Percentiles rank a stretch among this genome's conserved stretches.
Conservation (phyloP, 495 filamentous ascomycete genomes). For the Neurospora sp. region DNA sequence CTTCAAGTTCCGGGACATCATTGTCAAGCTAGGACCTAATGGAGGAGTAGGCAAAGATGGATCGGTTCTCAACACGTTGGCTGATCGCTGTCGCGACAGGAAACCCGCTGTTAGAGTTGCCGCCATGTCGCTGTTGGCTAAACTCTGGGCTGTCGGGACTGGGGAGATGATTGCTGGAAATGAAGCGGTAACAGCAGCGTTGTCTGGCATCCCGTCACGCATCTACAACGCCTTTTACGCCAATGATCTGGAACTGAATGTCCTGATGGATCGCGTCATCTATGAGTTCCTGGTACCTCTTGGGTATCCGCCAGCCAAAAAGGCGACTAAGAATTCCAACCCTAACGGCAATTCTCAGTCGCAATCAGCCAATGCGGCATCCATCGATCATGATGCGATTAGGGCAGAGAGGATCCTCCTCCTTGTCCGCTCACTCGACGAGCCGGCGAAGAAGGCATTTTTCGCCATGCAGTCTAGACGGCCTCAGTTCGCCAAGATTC, state of each 20-base stretch:
- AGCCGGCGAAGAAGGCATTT: conserved; percentile 72
- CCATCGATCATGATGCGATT: conserved; percentile 68
- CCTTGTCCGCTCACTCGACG: conserved; percentile 67
- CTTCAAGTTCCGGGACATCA: conserved; percentile 66
- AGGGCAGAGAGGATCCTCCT: conserved; percentile 77
- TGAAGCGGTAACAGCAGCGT: conserved; percentile 56
- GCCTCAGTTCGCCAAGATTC: conserved; percentile 53
- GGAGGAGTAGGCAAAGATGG: conserved; percentile 61
- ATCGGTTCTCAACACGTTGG: conserved; percentile 66
- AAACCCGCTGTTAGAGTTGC: conserved; percentile 73
- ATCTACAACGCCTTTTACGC: conserved; percentile 85
- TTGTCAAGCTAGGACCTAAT: conserved; percentile 64
- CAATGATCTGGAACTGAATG: conserved; percentile 79
- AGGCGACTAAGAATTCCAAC: conserved; percentile 36
- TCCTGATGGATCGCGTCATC: conserved; percentile 72
- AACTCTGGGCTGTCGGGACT: conserved; percentile 83
- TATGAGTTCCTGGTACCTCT: conserved; percentile 81
- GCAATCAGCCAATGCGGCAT: conserved; percentile 31
- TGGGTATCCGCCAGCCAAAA: conserved; percentile 65
- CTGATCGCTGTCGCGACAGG: conserved; percentile 80
- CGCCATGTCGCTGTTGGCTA: conserved; percentile 71
- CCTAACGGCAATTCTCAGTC: conserved; percentile 50
- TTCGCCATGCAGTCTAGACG: conserved; percentile 77
- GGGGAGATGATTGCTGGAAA: conserved; percentile 79
- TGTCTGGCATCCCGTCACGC: conserved; percentile 72